Evolutionary conservation across 1,139 yeast genomes (phyloP).

Genomic region (Taphrina flavorubra): DNA sequence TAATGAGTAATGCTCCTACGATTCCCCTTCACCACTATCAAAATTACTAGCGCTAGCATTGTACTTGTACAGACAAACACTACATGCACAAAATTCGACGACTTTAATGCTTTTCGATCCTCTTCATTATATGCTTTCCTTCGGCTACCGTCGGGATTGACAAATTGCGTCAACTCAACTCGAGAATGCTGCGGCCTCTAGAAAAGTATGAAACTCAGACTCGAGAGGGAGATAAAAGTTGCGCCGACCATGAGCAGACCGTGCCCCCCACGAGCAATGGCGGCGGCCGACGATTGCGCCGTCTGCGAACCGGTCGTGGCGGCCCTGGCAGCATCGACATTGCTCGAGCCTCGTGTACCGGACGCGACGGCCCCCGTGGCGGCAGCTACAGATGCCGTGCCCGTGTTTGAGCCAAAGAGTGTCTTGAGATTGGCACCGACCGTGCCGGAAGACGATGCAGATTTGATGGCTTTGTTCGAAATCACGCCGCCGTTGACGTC

Average conservation of each 20-base stretch:
- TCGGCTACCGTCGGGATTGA: too few relatives aligned
- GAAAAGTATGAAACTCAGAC: conserved; percentile 4
- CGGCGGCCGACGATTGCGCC: neutral
- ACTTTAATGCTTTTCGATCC: too few relatives aligned
- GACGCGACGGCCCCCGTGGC: conserved; percentile 12
- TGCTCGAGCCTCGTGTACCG: neutral
- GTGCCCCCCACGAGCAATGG: neutral
- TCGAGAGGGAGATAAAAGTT: neutral
- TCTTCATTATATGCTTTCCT: too few relatives aligned
- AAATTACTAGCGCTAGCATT: neutral
- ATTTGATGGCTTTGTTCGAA: conserved; percentile 50
- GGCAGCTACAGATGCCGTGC: conserved; percentile 20
- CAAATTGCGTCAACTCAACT: too few relatives aligned
- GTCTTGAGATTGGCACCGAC: conserved; percentile 19
- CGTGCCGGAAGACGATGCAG: conserved; percentile 27
- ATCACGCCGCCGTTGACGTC: conserved; percentile 62
- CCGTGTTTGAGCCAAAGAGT: conserved; percentile 32
- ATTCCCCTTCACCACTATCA: too few relatives aligned
- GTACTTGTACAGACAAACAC: neutral
- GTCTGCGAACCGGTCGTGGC: neutral
- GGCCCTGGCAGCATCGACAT: neutral
- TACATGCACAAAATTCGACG: neutral
- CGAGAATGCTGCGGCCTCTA: neutral
- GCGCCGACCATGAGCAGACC: conserved; percentile 2
- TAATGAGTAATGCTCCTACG: too few relatives aligned